Evolutionary conservation across 768 basidiomycete genomes (phyloP).

Genomic region (Mycena vulgaris): DNA sequence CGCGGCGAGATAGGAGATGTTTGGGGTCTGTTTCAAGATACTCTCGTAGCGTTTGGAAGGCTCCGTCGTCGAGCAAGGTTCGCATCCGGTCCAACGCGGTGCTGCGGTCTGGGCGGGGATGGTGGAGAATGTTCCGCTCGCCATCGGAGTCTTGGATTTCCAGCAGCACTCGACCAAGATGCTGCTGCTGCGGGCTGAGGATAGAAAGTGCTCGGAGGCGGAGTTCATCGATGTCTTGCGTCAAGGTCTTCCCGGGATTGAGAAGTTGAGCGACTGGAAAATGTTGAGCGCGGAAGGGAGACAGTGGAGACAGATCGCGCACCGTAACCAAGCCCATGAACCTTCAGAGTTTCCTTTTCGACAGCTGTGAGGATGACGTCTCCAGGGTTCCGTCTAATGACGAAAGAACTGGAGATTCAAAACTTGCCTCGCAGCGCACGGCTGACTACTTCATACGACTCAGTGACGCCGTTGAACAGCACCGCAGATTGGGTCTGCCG

Average conservation of each 20-base stretch:
- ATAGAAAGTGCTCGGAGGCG: background rate
- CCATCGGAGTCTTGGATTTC: background rate
- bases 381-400: constrained; percentile 5
- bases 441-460: background rate
- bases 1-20: background rate
- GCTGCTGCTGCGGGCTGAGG: constrained; percentile 5
- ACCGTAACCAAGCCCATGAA: background rate
- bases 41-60: background rate
- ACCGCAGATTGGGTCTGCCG: background rate
- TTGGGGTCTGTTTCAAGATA: background rate
- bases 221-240: background rate
- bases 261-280: constrained; percentile 10
- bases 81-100: constrained; percentile 11
- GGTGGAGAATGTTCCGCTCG: background rate
- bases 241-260: background rate
- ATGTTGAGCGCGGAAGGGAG: constrained; percentile 21
- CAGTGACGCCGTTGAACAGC: background rate
- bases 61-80: background rate
- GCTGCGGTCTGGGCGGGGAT: constrained; percentile 17
- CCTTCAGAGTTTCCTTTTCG: background rate
- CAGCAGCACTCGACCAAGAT: background rate
- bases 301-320: constrained; percentile 20
- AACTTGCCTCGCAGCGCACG: constrained; percentile 4
- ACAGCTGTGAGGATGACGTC: background rate
- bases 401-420: background rate